phyloP scores from a whole-genome alignment of 768 basidiomycete genomes.

The Pleurotus sapidus region DNA sequence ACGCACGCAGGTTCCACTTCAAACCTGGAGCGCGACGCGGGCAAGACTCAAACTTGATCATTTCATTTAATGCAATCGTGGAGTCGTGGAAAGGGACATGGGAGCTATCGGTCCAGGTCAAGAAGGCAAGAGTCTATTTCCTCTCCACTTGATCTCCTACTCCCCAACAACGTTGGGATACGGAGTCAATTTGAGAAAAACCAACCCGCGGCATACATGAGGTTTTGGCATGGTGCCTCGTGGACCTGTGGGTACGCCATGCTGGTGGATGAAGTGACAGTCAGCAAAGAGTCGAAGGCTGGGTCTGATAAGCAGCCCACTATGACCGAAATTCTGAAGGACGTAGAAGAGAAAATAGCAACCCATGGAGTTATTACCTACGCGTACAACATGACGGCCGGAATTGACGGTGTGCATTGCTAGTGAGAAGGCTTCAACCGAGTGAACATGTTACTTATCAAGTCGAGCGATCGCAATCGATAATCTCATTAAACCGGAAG shows the following conservation, averaged over 20 bases:
- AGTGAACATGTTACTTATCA: not conserved
- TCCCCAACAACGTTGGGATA: not conserved
- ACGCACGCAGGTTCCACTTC: not conserved
- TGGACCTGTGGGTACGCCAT: not conserved
- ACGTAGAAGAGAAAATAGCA: too few species aligned
- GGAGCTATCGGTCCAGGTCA: too few species aligned
- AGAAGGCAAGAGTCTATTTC: not conserved
- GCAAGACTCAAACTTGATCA: not conserved
- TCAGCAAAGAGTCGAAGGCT: not conserved
- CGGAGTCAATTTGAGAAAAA: not conserved
- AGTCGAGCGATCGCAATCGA: constrained; percentile 5
- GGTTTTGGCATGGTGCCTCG: not conserved
- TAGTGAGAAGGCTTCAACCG: too few species aligned
- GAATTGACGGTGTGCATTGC: not conserved
- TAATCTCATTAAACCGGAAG: constrained; percentile 8
- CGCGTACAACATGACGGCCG: not conserved
- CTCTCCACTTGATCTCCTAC: not conserved
- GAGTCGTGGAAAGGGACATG: not conserved
- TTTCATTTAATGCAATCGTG: not conserved
- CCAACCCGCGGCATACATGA: constrained; percentile 1
- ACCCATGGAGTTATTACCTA: not conserved
- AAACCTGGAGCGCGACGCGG: not conserved
- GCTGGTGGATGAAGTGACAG: not conserved
- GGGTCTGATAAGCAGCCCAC: not conserved
- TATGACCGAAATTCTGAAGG: not conserved